Evolutionary conservation across 2,329 filamentous ascomycete genomes (phyloP).

Genomic region (Penicillium sp.): DNA sequence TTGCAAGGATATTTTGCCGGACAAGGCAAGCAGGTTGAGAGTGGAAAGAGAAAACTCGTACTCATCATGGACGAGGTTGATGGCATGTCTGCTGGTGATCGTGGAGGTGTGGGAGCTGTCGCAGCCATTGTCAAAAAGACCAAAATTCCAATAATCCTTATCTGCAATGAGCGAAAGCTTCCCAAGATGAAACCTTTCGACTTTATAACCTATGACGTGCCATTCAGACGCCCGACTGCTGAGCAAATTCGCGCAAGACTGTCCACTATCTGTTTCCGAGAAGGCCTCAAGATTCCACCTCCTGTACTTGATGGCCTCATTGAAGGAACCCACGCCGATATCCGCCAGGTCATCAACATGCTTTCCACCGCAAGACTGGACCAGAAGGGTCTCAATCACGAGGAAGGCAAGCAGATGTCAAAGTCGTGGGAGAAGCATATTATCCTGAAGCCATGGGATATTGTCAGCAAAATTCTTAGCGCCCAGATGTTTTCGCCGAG

Average conservation of each 20-base stretch:
- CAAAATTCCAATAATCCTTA: constrained; percentile 89
- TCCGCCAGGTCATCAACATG: constrained; percentile 99
- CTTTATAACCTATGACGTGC: constrained; percentile 75
- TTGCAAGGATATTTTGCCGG: constrained; percentile 85
- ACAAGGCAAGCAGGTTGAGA: constrained; percentile 76
- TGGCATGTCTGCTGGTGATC: constrained; percentile 95
- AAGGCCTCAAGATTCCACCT: constrained; percentile 79
- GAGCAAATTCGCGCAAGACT: constrained; percentile 89
- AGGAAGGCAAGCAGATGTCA: constrained; percentile 87
- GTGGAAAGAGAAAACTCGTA: constrained; percentile 85
- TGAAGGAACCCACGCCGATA: constrained; percentile 92
- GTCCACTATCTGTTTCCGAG: constrained; percentile 90
- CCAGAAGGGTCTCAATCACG: constrained; percentile 72
- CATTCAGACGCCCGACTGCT: constrained; percentile 83
- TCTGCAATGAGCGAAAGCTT: constrained; percentile 89
- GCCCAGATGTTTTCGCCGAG: constrained; percentile 80
- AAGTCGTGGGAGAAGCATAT: constrained; percentile 99
- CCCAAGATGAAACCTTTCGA: constrained; percentile 99
- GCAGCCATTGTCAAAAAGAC: constrained; percentile 95
- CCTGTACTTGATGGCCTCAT: constrained; percentile 89
- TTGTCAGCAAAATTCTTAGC: constrained; percentile 86
- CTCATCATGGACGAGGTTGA: constrained; percentile 99
- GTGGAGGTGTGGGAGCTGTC: constrained; percentile 89
- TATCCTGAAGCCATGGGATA: constrained; percentile 96
- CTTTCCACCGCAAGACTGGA: constrained; percentile 90